These are phyloP conservation scores for Wallacemonas sp. DNA, from an alignment of 208 protist species.

Conservation along the genomic window DNA sequence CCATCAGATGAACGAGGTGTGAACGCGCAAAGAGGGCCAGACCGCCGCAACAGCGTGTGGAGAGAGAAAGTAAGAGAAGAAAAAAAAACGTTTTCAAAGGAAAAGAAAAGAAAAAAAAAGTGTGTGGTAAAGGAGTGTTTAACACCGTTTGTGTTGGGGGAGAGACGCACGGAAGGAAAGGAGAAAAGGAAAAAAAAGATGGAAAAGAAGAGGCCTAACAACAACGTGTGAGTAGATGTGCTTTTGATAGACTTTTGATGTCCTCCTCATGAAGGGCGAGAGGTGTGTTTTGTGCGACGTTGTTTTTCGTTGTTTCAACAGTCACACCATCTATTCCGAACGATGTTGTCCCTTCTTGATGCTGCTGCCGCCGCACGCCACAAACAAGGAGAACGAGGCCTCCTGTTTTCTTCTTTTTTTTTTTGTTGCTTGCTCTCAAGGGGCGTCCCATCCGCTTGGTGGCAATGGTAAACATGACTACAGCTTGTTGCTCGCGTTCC, in stretches of 20 bases:
- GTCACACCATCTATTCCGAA: neutral
- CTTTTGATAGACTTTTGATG: conserved; percentile 5
- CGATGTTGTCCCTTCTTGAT: conserved; percentile 2
- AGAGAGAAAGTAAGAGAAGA: neutral
- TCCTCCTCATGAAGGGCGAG: neutral
- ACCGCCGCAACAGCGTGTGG: neutral
- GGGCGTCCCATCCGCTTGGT: too few species aligned
- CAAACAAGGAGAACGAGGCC: conserved; percentile 12
- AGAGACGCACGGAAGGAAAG: neutral
- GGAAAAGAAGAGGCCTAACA: neutral
- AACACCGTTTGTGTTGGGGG: neutral
- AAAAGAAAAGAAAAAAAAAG: conserved; percentile 8
- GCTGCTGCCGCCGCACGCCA: neutral
- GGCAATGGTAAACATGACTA: conserved; percentile 9
- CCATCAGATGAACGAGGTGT: too few species aligned
- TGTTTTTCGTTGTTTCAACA: neutral
- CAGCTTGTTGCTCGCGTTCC: conserved; percentile 18
- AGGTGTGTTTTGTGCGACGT: conserved; percentile 1
- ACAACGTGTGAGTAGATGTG: neutral
- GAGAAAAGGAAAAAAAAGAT: neutral
- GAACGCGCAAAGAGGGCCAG: too few species aligned
- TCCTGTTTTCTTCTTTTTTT: neutral
- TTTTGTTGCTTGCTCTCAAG: neutral
- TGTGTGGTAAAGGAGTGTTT: neutral
- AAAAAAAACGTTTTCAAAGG: conserved; percentile 1